Evolutionary conservation across 2,329 filamentous ascomycete genomes (phyloP).

Genomic region (Helotiales sp.): DNA sequence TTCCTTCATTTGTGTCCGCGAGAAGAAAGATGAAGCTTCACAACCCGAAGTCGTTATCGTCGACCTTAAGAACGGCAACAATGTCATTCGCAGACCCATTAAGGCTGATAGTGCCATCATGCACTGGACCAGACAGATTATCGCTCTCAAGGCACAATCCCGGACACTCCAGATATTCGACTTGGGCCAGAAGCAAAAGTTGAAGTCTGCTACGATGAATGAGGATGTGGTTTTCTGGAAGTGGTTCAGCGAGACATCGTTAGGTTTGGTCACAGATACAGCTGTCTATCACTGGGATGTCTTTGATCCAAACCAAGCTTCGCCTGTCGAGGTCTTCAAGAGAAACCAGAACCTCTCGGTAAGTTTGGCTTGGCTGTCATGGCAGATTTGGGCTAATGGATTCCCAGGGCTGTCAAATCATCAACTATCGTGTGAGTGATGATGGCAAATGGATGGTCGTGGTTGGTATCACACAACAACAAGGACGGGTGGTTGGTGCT

Average conservation of each 20-base stretch:
- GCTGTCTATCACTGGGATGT: conserved; percentile 98
- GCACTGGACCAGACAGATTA: conserved; percentile 96
- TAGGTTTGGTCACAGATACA: conserved; percentile 88
- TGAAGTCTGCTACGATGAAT: conserved; percentile 95
- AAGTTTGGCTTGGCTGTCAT: conserved; percentile 40
- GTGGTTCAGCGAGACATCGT: conserved; percentile 88
- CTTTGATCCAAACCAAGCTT: conserved; percentile 76
- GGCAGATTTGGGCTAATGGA: conserved; percentile 2
- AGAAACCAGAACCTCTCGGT: conserved; percentile 87
- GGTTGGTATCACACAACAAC: conserved; percentile 91
- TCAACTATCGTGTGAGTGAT: conserved; percentile 96
- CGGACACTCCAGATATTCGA: conserved; percentile 98
- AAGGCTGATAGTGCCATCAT: conserved; percentile 99
- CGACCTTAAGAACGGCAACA: conserved; percentile 96
- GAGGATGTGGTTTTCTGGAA: conserved; percentile 99
- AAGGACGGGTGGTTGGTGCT: conserved; percentile 89
- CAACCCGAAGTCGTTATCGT: conserved; percentile 95
- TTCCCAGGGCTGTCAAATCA: conserved; percentile 87
- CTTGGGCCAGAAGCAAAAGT: conserved; percentile 85
- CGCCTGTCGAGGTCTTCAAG: conserved; percentile 90
- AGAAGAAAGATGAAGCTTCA: conserved; percentile 82
- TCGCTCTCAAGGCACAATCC: conserved; percentile 91
- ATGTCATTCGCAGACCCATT: conserved; percentile 90
- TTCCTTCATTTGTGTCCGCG: conserved; percentile 91
- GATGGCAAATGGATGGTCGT: conserved; percentile 99